Base-by-base conservation (phyloP, 805 yeast species). In the Cyberlindnera sargentensis region DNA sequence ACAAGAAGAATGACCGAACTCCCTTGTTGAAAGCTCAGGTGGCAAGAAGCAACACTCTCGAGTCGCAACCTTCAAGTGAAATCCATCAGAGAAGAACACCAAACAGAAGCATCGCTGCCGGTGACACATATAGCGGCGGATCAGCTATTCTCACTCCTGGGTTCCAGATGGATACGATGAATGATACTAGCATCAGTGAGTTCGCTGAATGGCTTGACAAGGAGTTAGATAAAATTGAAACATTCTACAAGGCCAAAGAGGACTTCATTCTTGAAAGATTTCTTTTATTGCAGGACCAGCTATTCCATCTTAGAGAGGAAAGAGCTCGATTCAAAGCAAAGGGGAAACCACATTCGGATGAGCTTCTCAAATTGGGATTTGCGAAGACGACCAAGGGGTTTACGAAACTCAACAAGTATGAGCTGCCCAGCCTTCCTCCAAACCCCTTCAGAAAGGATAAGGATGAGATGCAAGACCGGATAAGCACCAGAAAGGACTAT, bases 131-230 rank as follows among this genome's bases (percentile, higher is more conserved):
- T 38, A 39, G 50, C 4, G 56, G 53, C 15, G 57, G 55, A 6
- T 42, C 56, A 3, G 36, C 29, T 8, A 33, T 33, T 2, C 25
- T 32, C 7, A 34, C 15, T 1, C 40, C 35, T 8, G 52, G 48
- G 3, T 23, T 47, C 4, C 51, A 50, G 1, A 36, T 58, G 34
- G 48, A 51, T 4, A 48, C 41, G 28, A 38, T 61, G 34, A 56
- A 64, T 8, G 60, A 55, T 26, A 63, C 65, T n/a, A 73, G 68
- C 9, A 70, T 67, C 36, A 49, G 58, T 4, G 74, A 73, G 41
- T 88, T 87, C 49, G 49, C 71, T n/a, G 58, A 53, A 3, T 87
- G 95, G 95, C 70, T 87, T 5, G 82, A 84, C 43, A 42, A 52
- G 0, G 83, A 87, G 58, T 65, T 82, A 26, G 49, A 41, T 4